Conservation (phyloP, 2,329 filamentous ascomycete species). For the Diaporthe longicolla region DNA sequence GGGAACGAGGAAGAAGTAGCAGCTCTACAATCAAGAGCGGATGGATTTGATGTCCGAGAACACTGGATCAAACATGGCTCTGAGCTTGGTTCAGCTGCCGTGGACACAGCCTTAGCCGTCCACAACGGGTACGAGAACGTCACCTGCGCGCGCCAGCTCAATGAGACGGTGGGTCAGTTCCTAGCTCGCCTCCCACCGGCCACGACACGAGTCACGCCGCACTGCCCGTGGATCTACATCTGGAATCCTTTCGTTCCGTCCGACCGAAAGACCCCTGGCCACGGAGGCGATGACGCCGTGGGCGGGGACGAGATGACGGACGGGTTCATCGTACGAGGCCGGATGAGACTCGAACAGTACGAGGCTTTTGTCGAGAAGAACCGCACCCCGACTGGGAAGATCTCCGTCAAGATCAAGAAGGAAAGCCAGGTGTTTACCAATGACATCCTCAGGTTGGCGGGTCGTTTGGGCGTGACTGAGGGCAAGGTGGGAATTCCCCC, state of each 20-base stretch:
- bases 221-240: slow-evolving; percentile 19
- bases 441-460: neutral
- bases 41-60: neutral
- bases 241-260: slow-evolving; percentile 11
- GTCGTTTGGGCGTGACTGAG: neutral
- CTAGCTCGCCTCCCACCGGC: neutral
- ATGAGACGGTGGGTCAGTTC: slow-evolving; percentile 12
- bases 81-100: neutral
- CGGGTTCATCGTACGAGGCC: neutral
- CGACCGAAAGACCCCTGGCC: neutral
- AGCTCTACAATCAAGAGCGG: neutral
- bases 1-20: neutral
- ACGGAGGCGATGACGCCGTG: neutral
- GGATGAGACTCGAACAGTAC: neutral
- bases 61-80: neutral
- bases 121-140: neutral
- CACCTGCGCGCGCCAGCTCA: neutral
- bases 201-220: neutral
- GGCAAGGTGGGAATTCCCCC: neutral
- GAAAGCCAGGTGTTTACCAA: neutral
- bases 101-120: too few species aligned
- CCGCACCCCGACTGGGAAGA: neutral
- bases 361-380: neutral
- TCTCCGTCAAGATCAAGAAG: neutral
- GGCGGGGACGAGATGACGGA: neutral